Conservation (phyloP, 306 rosid species). For the Coriaria nepalensis region DNA sequence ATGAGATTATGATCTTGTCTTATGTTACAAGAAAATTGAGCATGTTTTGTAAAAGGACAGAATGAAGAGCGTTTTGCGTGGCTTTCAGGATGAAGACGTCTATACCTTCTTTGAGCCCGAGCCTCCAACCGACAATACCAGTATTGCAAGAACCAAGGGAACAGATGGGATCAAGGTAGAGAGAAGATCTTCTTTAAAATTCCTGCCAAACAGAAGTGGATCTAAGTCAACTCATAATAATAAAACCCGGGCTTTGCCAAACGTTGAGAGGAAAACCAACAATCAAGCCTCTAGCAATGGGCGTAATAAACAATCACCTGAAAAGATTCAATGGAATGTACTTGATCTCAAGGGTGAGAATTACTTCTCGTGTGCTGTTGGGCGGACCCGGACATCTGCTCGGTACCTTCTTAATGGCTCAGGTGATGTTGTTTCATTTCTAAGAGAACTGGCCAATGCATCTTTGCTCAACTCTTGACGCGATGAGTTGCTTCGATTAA, state of each 20-base stretch:
- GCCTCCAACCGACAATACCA: constrained; percentile 32
- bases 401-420: constrained; percentile 55
- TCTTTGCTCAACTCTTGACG: constrained; percentile 13
- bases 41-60: too few relatives aligned
- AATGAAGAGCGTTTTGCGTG: neutral
- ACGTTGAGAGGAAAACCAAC: constrained; percentile 38
- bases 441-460: constrained; percentile 40
- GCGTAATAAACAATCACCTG: constrained; percentile 30
- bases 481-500: too few relatives aligned
- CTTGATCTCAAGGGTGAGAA: constrained; percentile 87
- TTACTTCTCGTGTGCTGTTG: constrained; percentile 91
- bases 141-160: constrained; percentile 40
- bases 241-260: constrained; percentile 22
- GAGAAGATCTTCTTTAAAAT: constrained; percentile 39
- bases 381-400: constrained; percentile 63
- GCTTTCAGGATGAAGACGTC: constrained; percentile 79
- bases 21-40: too few relatives aligned
- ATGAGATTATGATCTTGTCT: too few relatives aligned
- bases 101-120: constrained; percentile 90
- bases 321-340: constrained; percentile 78
- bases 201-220: constrained; percentile 32
- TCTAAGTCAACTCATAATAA: constrained; percentile 38
- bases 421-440: constrained; percentile 56
- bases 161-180: constrained; percentile 49
- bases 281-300: constrained; percentile 28